Percentiles rank a stretch among this genome's conserved stretches.
phyloP scores from a whole-genome alignment of 257 asterid species.

The Knoxia roxburghii region DNA sequence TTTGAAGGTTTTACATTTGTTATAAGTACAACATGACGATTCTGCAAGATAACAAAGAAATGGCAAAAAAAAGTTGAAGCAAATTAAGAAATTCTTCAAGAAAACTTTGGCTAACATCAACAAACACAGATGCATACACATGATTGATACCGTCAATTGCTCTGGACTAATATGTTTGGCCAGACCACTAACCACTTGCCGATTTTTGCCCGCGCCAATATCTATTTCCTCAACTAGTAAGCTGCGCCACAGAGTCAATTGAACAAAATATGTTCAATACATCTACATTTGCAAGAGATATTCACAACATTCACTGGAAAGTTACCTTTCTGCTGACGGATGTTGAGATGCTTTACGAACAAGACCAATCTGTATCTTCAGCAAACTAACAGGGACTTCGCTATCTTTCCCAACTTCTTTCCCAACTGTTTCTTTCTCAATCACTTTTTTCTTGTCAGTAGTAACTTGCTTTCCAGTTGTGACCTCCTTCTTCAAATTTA shows the following conservation, averaged over 20 bases:
- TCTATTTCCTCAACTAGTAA: conserved; percentile 98
- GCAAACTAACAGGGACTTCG: conserved; percentile 71
- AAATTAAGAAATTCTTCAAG: conserved; percentile 16
- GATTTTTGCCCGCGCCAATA: conserved; percentile 77
- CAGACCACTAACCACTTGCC: conserved; percentile 97
- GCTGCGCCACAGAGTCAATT: conserved; percentile 37
- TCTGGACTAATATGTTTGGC: conserved; percentile 88
- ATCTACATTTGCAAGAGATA: background rate
- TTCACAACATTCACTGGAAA: background rate
- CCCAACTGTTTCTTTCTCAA: conserved; percentile 48
- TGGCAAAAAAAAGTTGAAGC: conserved; percentile 9
- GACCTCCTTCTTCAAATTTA: conserved; percentile 30
- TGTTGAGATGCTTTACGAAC: conserved; percentile 86
- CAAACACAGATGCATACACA: background rate
- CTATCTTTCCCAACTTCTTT: conserved; percentile 65
- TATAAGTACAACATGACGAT: conserved; percentile 73
- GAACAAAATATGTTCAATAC: conserved; percentile 11
- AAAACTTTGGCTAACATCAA: conserved; percentile 12
- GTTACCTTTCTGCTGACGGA: conserved; percentile 94
- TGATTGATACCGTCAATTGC: conserved; percentile 57
- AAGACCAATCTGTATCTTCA: conserved; percentile 81
- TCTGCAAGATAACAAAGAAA: conserved; percentile 43
- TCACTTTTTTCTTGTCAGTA: conserved; percentile 54
- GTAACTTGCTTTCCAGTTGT: conserved; percentile 41
- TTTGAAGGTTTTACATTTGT: conserved; percentile 96